phyloP scores from a whole-genome alignment of 495 filamentous ascomycete species.

The Tuber melanosporum region DNA sequence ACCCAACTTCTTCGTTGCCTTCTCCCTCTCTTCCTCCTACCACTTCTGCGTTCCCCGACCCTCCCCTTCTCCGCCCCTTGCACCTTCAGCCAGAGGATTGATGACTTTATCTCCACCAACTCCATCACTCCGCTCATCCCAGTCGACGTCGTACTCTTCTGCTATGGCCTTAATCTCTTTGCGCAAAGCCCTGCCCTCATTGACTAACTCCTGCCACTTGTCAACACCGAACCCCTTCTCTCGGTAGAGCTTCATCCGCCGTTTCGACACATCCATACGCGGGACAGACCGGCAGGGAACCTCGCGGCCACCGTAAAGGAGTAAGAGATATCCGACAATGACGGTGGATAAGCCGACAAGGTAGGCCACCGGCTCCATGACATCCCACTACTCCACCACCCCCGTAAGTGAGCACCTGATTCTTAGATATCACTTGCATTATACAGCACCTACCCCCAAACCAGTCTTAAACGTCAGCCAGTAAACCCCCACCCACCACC shows the following conservation, averaged over 20 bases:
- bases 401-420: background rate
- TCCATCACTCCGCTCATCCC: constrained; percentile 70
- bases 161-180: constrained; percentile 76
- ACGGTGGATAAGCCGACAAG: constrained; percentile 52
- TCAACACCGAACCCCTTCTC: constrained; percentile 64
- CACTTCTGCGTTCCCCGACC: too few species aligned
- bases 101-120: constrained; percentile 68
- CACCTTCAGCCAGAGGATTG: constrained; percentile 49
- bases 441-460: constrained; percentile 47
- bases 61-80: too few species aligned
- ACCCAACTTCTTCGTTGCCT: background rate
- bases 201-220: constrained; percentile 71
- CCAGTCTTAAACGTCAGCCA: constrained; percentile 70
- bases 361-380: constrained; percentile 79
- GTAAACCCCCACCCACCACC: constrained; percentile 78
- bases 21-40: constrained; percentile 10
- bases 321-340: constrained; percentile 89
- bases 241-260: constrained; percentile 73
- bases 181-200: constrained; percentile 71
- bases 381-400: constrained; percentile 56
- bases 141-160: constrained; percentile 86
- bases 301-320: constrained; percentile 86
- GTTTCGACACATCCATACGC: constrained; percentile 71
- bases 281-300: constrained; percentile 77
- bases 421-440: background rate